Base-by-base conservation (phyloP, 139 green algal species). In the Coccomyxa sp. region DNA sequence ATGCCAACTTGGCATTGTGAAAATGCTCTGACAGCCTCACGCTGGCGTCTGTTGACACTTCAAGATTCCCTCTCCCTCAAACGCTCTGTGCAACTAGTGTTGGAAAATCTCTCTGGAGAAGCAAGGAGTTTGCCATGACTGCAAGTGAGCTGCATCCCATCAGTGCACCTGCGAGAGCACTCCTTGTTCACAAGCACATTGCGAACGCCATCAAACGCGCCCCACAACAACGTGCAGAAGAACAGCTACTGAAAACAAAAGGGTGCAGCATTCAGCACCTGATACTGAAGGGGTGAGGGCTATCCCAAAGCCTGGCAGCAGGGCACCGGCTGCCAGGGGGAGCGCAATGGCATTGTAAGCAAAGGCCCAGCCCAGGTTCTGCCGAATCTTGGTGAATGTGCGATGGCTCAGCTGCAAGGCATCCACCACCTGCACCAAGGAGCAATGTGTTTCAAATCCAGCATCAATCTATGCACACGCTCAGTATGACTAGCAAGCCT, bases 311-410 rank as follows among this genome's bases (percentile, higher is more conserved):
- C 80, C 28, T 32, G 91, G 91, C 31, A 94, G 88, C 66, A 90
- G 75, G 0, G 89, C 90, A 17, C 91, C 91, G 17, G 91, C 90
- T 11, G 91, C 91, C 13, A 94, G 82, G 0, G 95, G 95, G 16
- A 98, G 91, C 45, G 87, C 90, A 0, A 97, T 68, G 10, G 94
- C 21, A 88, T 98, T 98, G 87, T 98, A 98, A 14, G 87, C 94
- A 82, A 98, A 95, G 0, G 95, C 95, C 95, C 95, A 98, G 21
- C 81, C 86, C 78, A 98, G 88, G 87, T 98, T 98, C 84, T 98
- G 93, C 68, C 87, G 84, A 76, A 98, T 98, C 87, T 97, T 98
- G 84, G 80, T 57, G 32, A 98, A 87, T 13, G 94, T 98, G 57
- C 87, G 83, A 1, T 84, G 82, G 81, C 90, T 94, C 27, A 98